Evolutionary conservation across 2,329 filamentous ascomycete species (phyloP).

Genomic region (Dothideomycetes sp.): DNA sequence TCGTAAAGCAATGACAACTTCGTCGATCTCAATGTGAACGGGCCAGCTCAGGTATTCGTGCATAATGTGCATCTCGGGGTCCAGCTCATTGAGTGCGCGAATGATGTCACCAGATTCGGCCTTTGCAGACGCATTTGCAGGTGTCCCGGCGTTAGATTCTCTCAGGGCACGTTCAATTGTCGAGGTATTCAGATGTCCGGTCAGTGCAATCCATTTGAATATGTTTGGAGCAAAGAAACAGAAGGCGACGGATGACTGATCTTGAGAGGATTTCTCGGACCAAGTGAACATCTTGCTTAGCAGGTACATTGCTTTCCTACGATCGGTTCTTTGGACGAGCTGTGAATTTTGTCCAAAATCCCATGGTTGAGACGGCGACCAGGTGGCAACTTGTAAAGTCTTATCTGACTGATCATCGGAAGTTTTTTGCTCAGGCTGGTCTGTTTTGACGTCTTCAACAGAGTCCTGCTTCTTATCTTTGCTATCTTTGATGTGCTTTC

Average conservation of each 20-base stretch:
- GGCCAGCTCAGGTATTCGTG: constrained; percentile 51
- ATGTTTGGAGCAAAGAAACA: constrained; percentile 38
- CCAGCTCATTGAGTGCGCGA: constrained; percentile 50
- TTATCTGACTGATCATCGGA: too few relatives aligned
- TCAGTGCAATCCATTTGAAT: constrained; percentile 50
- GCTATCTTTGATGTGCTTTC: constrained; percentile 1
- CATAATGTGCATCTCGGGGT: constrained; percentile 57
- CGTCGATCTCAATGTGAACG: constrained; percentile 53
- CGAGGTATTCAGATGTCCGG: constrained; percentile 36
- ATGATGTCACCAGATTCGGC: constrained; percentile 47
- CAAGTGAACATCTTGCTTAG: constrained; percentile 37
- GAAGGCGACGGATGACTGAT: constrained; percentile 22
- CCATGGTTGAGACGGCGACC: constrained; percentile 24
- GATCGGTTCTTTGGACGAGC: constrained; percentile 47
- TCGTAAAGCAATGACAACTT: constrained; percentile 56
- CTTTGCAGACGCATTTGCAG: constrained; percentile 26
- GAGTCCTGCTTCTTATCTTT: constrained; percentile 2
- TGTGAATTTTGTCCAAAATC: constrained; percentile 25
- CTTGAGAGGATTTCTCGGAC: constrained; percentile 8
- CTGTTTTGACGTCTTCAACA: background rate
- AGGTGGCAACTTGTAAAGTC: too few relatives aligned
- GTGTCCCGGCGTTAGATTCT: constrained; percentile 11
- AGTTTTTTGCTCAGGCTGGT: background rate
- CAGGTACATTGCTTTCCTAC: constrained; percentile 50
- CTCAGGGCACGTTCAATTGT: constrained; percentile 32